A percentile compares a stretch with the other conserved stretches of the same genome.
Evolutionary conservation across 192 early-diverging fungal species (phyloP).

Genomic region (Coemansia sp.): DNA sequence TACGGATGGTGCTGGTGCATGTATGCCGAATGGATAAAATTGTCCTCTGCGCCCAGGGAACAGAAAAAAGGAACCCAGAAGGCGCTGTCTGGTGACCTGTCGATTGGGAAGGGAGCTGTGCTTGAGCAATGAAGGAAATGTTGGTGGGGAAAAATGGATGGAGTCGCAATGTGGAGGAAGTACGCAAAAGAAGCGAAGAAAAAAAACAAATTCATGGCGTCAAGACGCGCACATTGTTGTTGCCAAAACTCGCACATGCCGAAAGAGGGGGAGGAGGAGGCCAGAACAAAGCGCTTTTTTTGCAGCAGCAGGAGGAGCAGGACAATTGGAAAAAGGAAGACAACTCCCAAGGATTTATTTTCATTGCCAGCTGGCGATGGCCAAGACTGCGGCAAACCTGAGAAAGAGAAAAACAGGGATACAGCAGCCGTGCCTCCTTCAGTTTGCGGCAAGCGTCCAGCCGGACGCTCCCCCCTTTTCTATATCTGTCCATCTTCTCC

Average conservation of each 20-base stretch:
- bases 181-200: background rate
- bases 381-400: slow-evolving; percentile 17
- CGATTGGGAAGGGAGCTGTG: background rate
- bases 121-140: background rate
- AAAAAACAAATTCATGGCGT: slow-evolving; percentile 2
- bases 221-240: slow-evolving; percentile 22
- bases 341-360: slow-evolving; percentile 7
- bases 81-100: background rate
- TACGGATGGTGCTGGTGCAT: background rate
- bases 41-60: slow-evolving; percentile 4
- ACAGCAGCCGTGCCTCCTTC: background rate
- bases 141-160: background rate
- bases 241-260: slow-evolving; percentile 27
- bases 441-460: background rate
- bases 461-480: background rate
- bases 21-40: background rate
- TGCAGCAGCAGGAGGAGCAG: background rate
- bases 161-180: slow-evolving; percentile 3
- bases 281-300: slow-evolving; percentile 12
- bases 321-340: slow-evolving; percentile 12
- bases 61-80: background rate
- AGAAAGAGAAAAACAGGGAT: slow-evolving; percentile 12
- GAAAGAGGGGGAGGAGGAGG: slow-evolving; percentile 5
- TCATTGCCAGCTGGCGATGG: background rate
- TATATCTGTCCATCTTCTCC: background rate